Evolutionary conservation across 352 stramenopile species (phyloP).

Genomic region (Nothophytophthora sp.): DNA sequence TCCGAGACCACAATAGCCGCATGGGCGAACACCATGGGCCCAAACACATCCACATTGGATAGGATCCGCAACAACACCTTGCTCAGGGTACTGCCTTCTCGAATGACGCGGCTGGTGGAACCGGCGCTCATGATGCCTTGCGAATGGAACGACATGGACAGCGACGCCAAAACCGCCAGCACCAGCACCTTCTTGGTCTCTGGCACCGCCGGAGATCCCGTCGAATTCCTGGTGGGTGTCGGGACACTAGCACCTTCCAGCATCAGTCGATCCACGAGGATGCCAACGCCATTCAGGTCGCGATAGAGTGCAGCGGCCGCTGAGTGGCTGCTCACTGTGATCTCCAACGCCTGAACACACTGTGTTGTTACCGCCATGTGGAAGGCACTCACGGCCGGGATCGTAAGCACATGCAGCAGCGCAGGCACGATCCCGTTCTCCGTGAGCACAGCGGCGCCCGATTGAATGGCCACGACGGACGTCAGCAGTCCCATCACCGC

Average conservation of each 20-base stretch:
- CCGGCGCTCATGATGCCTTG: conserved; percentile 89
- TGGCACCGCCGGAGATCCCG: conserved; percentile 15
- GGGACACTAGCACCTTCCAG: conserved; percentile 46
- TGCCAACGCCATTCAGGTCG: conserved; percentile 84
- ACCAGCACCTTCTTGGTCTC: conserved; percentile 72
- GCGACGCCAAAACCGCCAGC: conserved; percentile 66
- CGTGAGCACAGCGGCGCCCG: conserved; percentile 72
- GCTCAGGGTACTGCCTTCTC: conserved; percentile 85
- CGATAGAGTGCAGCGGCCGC: conserved; percentile 72
- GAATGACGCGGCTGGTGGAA: conserved; percentile 85
- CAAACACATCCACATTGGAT: conserved; percentile 90
- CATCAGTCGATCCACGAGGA: conserved; percentile 79
- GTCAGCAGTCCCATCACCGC: conserved; percentile 73
- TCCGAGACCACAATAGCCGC: conserved; percentile 93
- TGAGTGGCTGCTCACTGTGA: conserved; percentile 75
- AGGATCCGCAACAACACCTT: conserved; percentile 91
- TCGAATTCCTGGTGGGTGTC: conserved; percentile 4
- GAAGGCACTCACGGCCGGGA: conserved; percentile 51
- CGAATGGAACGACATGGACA: conserved; percentile 87
- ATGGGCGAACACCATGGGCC: conserved; percentile 93
- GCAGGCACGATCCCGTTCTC: conserved; percentile 85
- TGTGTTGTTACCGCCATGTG: conserved; percentile 77
- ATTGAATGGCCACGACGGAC: conserved; percentile 75
- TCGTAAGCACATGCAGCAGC: conserved; percentile 75
- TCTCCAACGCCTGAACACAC: conserved; percentile 82